Evolutionary conservation across 2,329 filamentous ascomycete genomes (phyloP), one percentile per base, ranked within the genome.

Genomic region (Biscogniauxia sp.): DNA sequence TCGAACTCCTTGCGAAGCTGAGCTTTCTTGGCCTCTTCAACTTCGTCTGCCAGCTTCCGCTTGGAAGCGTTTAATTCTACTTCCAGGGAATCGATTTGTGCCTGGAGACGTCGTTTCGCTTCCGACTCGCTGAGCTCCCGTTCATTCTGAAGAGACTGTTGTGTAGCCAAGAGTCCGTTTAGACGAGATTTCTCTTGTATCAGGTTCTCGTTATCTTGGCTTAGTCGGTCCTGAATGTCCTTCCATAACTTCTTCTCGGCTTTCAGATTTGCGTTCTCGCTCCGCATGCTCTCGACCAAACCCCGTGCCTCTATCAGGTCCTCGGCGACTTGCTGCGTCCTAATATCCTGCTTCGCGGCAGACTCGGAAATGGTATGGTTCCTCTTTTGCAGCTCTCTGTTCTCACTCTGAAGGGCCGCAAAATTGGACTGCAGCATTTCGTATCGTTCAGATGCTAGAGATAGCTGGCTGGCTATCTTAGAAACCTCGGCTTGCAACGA

Each of bases 171-270:
- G 32, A 97, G 82, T 59, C 87, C 88, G 75, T 94, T 96, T 4
- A 98, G 84, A 28, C 93, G 86, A 53, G 88, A 86, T 66, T 93
- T 91, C 74, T 99, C 95, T 62, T 96, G 91, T 51, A 90, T 84
- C 13, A 98, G 80, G 20, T 80, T 86, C 71, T 97, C 92, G 65
- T 95, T 97, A 71, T 98, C 93, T 69, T 95, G 92, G 64, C 86
- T 90, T 51, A 98, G 82, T 56, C 96, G 88, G 64, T 91, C 89
- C 73, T 98, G 93, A 37, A 97, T 96, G 59, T 90, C 92, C 78
- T 95, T 96, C 90, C 91, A 97, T 9, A 99, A 82, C 45, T 92
- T 90, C 78, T 97, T 97, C 76, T 98, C 94, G 0, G 94, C 93
- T 75, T 96, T 97, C 37, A 97, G 84, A 71, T 98, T 97, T 17